Evolutionary conservation across 495 filamentous ascomycete genomes (phyloP), one percentile per base, ranked within the genome.

Genomic region (Chaetomium cochliodes): DNA sequence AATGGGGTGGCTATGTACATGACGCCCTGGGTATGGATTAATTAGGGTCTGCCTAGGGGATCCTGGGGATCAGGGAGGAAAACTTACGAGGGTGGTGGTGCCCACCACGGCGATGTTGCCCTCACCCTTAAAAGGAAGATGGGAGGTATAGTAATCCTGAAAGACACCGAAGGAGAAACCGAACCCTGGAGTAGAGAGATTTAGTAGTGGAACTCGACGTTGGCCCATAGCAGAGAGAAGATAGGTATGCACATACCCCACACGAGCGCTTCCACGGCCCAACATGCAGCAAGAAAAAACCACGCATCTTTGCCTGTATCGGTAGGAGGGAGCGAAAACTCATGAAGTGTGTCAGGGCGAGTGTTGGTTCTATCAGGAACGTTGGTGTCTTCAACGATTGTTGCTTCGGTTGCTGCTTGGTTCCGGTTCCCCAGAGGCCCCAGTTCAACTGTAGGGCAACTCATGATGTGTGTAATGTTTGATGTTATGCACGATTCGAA

Each of bases 141-240:
- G 56, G 13, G 56, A 46, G 12, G 39, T 30, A 41, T 58, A 58
- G 9, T 58, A 58, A 41, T 46, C 56, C 12, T 58, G 56, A 20
- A 58, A 58, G 39, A 58, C 56, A 0, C 56, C 56, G 30, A 58
- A 58, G 22, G 56, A 58, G 41, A 46, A 58, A 11, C 56, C 56
- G 30, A 58, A 58, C 0, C 56, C 56, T 58, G 12, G 15, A 8
- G 15, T 11, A 0, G 7, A 42, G 12, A 44, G 7, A 8, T 25
- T 16, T 39, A 20, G 53, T 56, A 3, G 11, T 2, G 16, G 18
- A 16, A 26, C 41, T 47, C 12, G 12, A 47, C 26, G 22, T 44
- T 46, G 26, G 12, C 2, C 11, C 23, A 33, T 37, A 30, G 28
- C 28, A 4, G 6, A 1, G 18, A 33, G 18, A 12, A 20, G 44